A percentile compares a stretch with the other conserved stretches of the same genome.
Conservation (phyloP, 2,329 filamentous ascomycete genomes). For the Ceratocystis albifundus region DNA sequence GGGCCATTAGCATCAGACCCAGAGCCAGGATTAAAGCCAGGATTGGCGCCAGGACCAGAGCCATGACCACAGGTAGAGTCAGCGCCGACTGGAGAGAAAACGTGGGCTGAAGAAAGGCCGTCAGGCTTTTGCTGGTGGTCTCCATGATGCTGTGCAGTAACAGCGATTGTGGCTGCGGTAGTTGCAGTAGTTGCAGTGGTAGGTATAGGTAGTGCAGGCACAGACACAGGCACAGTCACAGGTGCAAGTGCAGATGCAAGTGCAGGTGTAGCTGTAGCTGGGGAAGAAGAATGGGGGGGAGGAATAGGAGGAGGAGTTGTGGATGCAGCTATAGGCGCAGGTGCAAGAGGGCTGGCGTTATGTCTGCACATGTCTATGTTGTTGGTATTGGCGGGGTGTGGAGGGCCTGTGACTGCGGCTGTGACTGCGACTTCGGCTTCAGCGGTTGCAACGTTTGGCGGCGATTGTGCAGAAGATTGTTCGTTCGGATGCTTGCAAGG, state of each 20-base stretch:
- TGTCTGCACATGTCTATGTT: slow-evolving; percentile 4
- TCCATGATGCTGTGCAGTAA: not conserved
- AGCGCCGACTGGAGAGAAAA: slow-evolving; percentile 15
- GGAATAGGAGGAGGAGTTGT: not conserved
- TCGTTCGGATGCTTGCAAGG: too few species aligned
- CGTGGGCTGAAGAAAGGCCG: slow-evolving; percentile 18
- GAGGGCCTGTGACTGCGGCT: not conserved
- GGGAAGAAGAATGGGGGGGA: too few species aligned
- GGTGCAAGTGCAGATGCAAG: not conserved
- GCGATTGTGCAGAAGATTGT: not conserved
- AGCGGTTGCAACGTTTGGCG: slow-evolving; percentile 3
- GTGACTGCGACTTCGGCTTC: not conserved
- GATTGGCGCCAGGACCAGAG: slow-evolving; percentile 9
- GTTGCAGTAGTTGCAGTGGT: too few species aligned
- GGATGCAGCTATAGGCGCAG: slow-evolving; percentile 2
- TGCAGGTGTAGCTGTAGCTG: not conserved
- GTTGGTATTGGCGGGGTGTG: not conserved
- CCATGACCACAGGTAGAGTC: slow-evolving; percentile 12
- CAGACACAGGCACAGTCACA: not conserved
- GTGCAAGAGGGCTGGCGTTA: not conserved
- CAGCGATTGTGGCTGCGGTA: too few species aligned
- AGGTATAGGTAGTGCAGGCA: not conserved
- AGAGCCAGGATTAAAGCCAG: slow-evolving; percentile 10
- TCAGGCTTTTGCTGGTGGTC: slow-evolving; percentile 4
- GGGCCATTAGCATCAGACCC: slow-evolving; percentile 3